Evolutionary conservation across 2,329 filamentous ascomycete species (phyloP), one percentile per base, ranked within the genome.

Genomic region (Uncinocarpus reesii): DNA sequence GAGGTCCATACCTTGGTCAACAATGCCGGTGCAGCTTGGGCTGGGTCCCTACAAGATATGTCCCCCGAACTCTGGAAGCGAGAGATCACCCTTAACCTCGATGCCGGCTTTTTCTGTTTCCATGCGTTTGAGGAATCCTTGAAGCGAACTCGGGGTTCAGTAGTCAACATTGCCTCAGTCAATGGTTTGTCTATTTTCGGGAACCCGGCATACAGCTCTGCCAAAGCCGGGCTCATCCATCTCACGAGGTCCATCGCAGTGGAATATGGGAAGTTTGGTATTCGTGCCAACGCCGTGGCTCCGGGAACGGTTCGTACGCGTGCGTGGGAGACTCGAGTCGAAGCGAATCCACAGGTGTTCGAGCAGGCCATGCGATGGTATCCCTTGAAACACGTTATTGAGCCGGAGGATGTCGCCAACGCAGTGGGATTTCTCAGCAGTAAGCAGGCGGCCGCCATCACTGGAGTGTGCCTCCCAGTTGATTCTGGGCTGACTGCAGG

Each of bases 201-300:
- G 5, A 56, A 58, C 44, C 56, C 56, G 2, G 55, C 52, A 7
- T 69, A 70, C 54, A 64, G 64, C 18, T 61, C 65, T 16, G 63
- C 65, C 2, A 69, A 68, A 51, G 62, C 68, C 18, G 68, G 61
- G 1, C 62, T 69, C 0, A 55, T 70, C 5, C 65, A 68, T 2
- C 63, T 71, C 54, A 65, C 65, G 34, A 58, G 61, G 20, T 59
- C 63, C 2, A 64, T 69, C 26, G 62, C 66, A 0, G 53, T 55
- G 13, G 56, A 58, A 45, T 58, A 55, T 29, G 62, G 62, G 10
- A 55, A 60, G n/a, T 63, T 66, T 8, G 60, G 62, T 2, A 61
- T 71, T 18, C 61, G 67, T 5, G 65, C 65, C 3, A 70, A 69
- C 54, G 59, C 60, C 1, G 65, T 68, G 0, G 66, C 62, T 3